Evolutionary conservation across 1,284 basidiomycete genomes (phyloP).

Genomic region (Ganoderma multipileum): DNA sequence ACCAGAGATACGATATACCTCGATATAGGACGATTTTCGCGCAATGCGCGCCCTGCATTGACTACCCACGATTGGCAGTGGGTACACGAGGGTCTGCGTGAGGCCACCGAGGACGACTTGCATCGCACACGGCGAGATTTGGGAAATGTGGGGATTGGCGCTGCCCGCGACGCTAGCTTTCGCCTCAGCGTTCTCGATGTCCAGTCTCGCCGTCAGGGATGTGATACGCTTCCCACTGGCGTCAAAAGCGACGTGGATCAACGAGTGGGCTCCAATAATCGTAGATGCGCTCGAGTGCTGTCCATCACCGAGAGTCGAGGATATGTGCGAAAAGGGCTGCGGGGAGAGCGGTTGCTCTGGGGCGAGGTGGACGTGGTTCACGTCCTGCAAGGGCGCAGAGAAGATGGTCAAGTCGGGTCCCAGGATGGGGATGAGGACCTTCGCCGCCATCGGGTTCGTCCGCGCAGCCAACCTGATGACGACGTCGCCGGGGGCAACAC

Average conservation of each 20-base stretch:
- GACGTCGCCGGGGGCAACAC: neutral
- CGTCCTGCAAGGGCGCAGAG: neutral
- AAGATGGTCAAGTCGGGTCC: conserved; percentile 28
- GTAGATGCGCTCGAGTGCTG: neutral
- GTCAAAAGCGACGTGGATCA: conserved; percentile 31
- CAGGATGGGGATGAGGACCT: conserved; percentile 31
- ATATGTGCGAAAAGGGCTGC: neutral
- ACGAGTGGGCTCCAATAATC: conserved; percentile 36
- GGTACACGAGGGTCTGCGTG: conserved; percentile 40
- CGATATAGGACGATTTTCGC: conserved; percentile 58
- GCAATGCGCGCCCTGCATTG: conserved; percentile 50
- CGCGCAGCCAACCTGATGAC: neutral
- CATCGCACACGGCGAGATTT: conserved; percentile 44
- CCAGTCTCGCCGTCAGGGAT: conserved; percentile 35
- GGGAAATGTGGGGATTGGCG: conserved; percentile 30
- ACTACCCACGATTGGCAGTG: conserved; percentile 42
- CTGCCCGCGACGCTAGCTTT: conserved; percentile 32
- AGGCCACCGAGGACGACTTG: conserved; percentile 35
- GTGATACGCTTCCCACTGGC: neutral
- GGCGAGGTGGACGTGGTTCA: neutral
- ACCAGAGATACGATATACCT: conserved; percentile 44
- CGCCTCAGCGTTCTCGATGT: conserved; percentile 35
- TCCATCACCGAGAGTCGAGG: too few relatives aligned
- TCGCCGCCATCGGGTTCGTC: conserved; percentile 28
- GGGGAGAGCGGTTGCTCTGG: neutral